A percentile compares a stretch with the other conserved stretches of the same genome.
phyloP scores from a whole-genome alignment of 192 early-diverging fungal genomes.

The Coemansia sp. region DNA sequence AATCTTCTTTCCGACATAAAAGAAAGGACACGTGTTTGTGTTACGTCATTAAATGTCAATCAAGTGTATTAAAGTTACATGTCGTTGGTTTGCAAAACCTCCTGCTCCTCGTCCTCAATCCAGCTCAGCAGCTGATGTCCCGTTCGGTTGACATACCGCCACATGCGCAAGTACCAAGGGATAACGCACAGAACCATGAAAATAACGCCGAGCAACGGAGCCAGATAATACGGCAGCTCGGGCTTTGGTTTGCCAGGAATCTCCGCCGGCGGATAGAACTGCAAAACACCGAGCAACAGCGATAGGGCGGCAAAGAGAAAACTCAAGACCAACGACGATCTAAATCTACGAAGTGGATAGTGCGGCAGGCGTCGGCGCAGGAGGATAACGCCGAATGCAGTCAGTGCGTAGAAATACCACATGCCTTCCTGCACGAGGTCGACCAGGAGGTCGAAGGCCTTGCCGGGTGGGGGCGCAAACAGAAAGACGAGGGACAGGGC shows the following conservation, averaged over 20 bases:
- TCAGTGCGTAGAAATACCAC: slow-evolving; percentile 60
- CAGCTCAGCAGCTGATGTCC: slow-evolving; percentile 39
- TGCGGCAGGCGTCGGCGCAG: slow-evolving; percentile 43
- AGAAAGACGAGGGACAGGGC: slow-evolving; percentile 50
- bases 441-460: slow-evolving; percentile 60
- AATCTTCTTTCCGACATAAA: not conserved
- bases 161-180: slow-evolving; percentile 51
- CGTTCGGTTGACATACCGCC: slow-evolving; percentile 32
- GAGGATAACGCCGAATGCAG: slow-evolving; percentile 56
- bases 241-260: slow-evolving; percentile 33
- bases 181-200: slow-evolving; percentile 38
- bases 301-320: slow-evolving; percentile 42
- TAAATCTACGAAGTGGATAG: slow-evolving; percentile 40
- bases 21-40: not conserved
- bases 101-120: slow-evolving; percentile 48
- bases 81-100: slow-evolving; percentile 27
- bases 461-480: slow-evolving; percentile 54
- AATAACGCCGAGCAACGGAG: slow-evolving; percentile 35
- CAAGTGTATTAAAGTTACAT: not conserved
- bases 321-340: slow-evolving; percentile 36
- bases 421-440: slow-evolving; percentile 59
- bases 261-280: slow-evolving; percentile 49
- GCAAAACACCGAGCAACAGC: slow-evolving; percentile 34
- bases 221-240: slow-evolving; percentile 38
- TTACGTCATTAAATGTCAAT: not conserved